Evolutionary conservation across 768 basidiomycete species (phyloP), one percentile per base, ranked within the genome.

Genomic region (Cytidiella melzeri): DNA sequence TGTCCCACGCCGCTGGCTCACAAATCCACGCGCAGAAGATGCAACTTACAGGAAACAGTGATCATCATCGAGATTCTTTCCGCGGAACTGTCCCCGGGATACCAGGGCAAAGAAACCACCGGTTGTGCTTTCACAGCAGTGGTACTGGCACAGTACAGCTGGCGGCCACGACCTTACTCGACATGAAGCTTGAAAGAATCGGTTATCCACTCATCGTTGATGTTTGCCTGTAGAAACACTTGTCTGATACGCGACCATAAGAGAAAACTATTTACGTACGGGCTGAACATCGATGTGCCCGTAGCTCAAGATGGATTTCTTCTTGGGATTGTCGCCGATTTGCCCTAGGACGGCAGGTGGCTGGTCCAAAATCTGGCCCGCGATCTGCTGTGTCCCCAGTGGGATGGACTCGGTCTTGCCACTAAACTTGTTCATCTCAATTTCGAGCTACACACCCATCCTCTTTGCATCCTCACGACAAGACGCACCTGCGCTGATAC

Each of bases 281-380:
- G 94, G 93, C 60, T 96, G 94, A 5, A 96, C 94, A 62, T 96
- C 93, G 61, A 91, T 95, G 65, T 97, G 94, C 1, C 92, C 94
- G 62, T 97, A 97, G 26, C 96, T 69, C 24, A 95, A 76, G 27
- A 97, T 81, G 0, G 93, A 97, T 78, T 89, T 94, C 81, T 97
- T 97, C 61, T 71, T 79, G 12, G 81, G 81, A 66, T 96, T 90
- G 30, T 81, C 73, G 3, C 95, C 95, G 54, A 92, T 73, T 55
- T 73, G 73, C 0, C 87, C 94, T 34, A 97, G 74, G 62, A 96
- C 80, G 4, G 81, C 87, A 2, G 91, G 91, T 0, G 94, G 93
- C 4, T 96, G 74, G 42, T 75, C 67, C 11, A 95, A 64, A 39
- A 75, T 76, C 62, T 91, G 71, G 4, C 85, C 92, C 36, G 85